Evolutionary conservation across 495 filamentous ascomycete species (phyloP).

Genomic region (Xylaria castorea): DNA sequence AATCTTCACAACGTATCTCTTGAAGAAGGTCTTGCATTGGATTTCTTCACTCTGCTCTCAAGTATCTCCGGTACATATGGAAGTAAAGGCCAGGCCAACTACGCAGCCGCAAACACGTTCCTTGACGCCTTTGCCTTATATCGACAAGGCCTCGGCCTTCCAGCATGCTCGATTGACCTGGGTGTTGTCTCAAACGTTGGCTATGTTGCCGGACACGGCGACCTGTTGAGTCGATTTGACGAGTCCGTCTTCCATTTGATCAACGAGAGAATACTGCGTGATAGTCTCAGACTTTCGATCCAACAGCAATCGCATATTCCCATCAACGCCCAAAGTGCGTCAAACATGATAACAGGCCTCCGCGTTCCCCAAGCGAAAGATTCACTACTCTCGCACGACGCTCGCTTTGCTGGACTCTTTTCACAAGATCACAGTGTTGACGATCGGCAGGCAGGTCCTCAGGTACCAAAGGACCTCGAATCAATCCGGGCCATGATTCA

Average conservation of each 20-base stretch:
- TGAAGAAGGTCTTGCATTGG: conserved; percentile 43
- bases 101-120: conserved; percentile 39
- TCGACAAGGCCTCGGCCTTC: no score
- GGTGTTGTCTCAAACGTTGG: no score
- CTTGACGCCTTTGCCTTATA: conserved; percentile 39
- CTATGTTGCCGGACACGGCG: no score
- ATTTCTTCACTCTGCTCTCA: conserved; percentile 45
- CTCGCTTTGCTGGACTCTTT: neutral
- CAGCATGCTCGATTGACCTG: no score
- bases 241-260: no score
- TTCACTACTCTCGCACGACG: neutral
- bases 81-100: conserved; percentile 45
- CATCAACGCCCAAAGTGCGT: neutral
- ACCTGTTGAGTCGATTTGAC: no score
- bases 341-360: neutral
- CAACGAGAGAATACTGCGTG: no score
- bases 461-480: neutral
- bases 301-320: neutral
- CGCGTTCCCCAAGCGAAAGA: neutral
- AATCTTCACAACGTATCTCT: conserved; percentile 45
- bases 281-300: no score
- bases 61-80: conserved; percentile 40
- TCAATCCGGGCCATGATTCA: neutral
- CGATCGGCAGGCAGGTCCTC: neutral
- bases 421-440: neutral